Conservation (phyloP, 495 filamentous ascomycete species). For the Margaritispora aquatica region DNA sequence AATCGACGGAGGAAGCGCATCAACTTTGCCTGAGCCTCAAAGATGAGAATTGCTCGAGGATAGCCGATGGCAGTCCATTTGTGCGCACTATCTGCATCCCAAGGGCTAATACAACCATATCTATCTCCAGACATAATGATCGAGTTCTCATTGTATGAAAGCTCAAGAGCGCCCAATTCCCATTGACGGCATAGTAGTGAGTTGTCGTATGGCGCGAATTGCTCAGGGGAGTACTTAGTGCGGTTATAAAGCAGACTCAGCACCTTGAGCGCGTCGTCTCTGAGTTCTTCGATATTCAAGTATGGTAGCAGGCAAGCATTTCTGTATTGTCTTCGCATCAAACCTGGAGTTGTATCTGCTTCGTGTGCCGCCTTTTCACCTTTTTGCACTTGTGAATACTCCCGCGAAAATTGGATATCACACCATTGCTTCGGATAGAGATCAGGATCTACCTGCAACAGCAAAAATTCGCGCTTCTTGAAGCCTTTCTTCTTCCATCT, state of each 20-base stretch:
- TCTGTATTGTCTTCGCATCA: background rate
- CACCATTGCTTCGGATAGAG: conserved; percentile 1
- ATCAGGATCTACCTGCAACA: background rate
- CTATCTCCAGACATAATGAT: background rate
- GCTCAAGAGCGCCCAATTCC: background rate
- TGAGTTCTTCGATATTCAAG: conserved; percentile 6
- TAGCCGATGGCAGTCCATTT: background rate
- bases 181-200: background rate
- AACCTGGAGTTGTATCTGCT: background rate
- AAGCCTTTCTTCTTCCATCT: conserved; percentile 7
- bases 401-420: background rate
- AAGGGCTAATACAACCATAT: background rate
- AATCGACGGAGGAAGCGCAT: background rate
- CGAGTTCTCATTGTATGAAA: background rate
- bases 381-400: background rate
- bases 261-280: background rate
- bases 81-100: background rate
- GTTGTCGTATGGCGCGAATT: background rate
- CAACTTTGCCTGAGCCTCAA: background rate
- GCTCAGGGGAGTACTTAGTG: background rate
- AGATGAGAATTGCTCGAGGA: background rate
- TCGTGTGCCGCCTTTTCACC: background rate
- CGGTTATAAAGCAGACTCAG: conserved; percentile 9
- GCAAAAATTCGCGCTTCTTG: background rate
- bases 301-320: conserved; percentile 1